phyloP scores from a whole-genome alignment of 2,329 filamentous ascomycete species.

The Paecilomyces niveus region DNA sequence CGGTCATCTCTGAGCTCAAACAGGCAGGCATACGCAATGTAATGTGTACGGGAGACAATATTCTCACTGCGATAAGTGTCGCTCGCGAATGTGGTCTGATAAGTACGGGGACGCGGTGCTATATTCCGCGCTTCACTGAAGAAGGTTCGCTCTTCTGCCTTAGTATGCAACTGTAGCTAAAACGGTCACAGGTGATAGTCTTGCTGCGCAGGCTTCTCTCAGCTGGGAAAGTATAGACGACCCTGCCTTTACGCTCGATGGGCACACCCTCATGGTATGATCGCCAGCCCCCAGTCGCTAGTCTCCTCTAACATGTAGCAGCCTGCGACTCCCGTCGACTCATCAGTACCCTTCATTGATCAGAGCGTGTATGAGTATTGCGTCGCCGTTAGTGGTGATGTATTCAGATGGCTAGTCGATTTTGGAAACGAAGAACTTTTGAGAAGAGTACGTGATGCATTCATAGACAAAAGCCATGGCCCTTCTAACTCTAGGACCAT shows the following conservation, averaged over 20 bases:
- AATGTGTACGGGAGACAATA: slow-evolving; percentile 98
- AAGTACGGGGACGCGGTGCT: slow-evolving; percentile 75
- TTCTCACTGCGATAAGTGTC: slow-evolving; percentile 91
- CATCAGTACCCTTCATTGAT: slow-evolving; percentile 78
- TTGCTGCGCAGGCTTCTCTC: slow-evolving; percentile 65
- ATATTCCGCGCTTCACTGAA: slow-evolving; percentile 79
- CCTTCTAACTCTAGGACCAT: slow-evolving; percentile 7
- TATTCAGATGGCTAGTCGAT: slow-evolving; percentile 94
- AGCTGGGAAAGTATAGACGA: slow-evolving; percentile 96
- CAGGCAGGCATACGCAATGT: slow-evolving; percentile 79
- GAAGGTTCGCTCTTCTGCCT: slow-evolving; percentile 46
- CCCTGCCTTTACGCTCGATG: slow-evolving; percentile 66
- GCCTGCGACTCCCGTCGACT: slow-evolving; percentile 70
- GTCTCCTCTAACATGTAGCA: slow-evolving; percentile 26
- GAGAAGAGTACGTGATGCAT: slow-evolving; percentile 48
- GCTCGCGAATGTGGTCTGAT: slow-evolving; percentile 83
- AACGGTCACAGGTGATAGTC: slow-evolving; percentile 52
- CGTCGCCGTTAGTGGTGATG: slow-evolving; percentile 82
- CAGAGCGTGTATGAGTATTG: slow-evolving; percentile 78
- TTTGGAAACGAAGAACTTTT: slow-evolving; percentile 76
- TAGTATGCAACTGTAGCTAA: slow-evolving; percentile 7
- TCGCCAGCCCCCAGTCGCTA: neutral
- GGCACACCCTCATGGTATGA: slow-evolving; percentile 62
- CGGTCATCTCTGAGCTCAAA: slow-evolving; percentile 72
- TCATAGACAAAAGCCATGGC: neutral